phyloP scores from a whole-genome alignment of 1,284 basidiomycete genomes.

The Puccinia polysora region DNA sequence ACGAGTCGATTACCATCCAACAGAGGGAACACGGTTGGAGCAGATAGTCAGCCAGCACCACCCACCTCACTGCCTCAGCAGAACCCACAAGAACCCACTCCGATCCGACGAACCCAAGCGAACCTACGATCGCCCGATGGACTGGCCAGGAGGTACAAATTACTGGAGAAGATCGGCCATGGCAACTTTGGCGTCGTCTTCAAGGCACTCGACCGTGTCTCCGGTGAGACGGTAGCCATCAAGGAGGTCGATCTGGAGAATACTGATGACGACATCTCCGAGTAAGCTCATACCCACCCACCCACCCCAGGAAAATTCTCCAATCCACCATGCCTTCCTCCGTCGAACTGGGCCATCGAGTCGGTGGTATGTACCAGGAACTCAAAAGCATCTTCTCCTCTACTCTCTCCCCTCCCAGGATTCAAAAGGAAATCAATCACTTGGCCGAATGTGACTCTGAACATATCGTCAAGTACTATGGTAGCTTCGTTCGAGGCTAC shows the following conservation, averaged over 20 bases:
- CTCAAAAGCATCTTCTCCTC: no score
- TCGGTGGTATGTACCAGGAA: no score
- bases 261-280: conserved; percentile 37
- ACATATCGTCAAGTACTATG: conserved; percentile 42
- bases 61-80: no score
- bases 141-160: conserved; percentile 32
- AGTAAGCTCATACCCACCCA: no score
- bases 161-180: conserved; percentile 39
- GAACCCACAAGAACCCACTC: background rate
- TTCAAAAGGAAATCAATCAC: conserved; percentile 39
- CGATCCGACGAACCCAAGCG: background rate
- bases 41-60: no score
- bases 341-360: no score
- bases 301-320: no score
- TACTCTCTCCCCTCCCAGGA: background rate
- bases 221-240: conserved; percentile 36
- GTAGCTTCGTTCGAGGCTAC: conserved; percentile 38
- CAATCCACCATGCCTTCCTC: no score
- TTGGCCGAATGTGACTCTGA: conserved; percentile 31
- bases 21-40: no score
- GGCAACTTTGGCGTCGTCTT: conserved; percentile 41
- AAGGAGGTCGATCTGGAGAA: conserved; percentile 40
- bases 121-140: conserved; percentile 18
- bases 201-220: conserved; percentile 35
- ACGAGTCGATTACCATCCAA: no score